Evolutionary conservation across 179 eudicot species (phyloP), one percentile per base, ranked within the genome.

Genomic region (Beta corolliflora): DNA sequence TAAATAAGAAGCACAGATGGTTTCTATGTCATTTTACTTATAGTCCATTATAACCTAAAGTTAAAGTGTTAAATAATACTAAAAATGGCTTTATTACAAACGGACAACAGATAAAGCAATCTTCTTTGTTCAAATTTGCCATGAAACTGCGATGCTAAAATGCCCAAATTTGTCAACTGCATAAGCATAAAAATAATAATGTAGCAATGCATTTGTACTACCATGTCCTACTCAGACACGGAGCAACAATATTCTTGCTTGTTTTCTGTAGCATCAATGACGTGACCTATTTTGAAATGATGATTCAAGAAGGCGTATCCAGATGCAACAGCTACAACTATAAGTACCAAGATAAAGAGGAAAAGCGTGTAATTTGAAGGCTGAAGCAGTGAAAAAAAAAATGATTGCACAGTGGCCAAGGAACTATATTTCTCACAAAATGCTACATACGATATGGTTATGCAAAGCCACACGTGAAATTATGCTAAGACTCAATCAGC

Each of bases 251-350:
- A 82, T 78, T 76, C 86, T 82, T 64, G 90, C 92, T 48, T 21
- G 56, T 73, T 88, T 82, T 80, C 68, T 91, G 69, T 92, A 81
- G 97, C 94, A 92, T 90, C 91, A 79, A 36, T 65, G 68, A 76
- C 81, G 93, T 91, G 93, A 89, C 89, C 94, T 82, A 56, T 81
- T 83, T 73, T 60, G 89, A 90, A 90, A 92, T 78, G 85, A 88
- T 77, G 91, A 92, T 88, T 90, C 93, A 84, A 74, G 84, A 81
- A 86, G 92, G 89, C 84, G 93, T 91, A 89, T 90, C 92, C 60
- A 54, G 87, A 91, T 92, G 95, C 95, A 84, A 61, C 70, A 21
- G 55, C 67, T 46, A 50, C 71, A 68, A 73, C 77, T 75, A 18
- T 18, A 36, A 48, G 45, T 58, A 45, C 10, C 15, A 55, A 23